Base-by-base conservation (phyloP, 2,329 filamentous ascomycete species). In the Aspergillus fumigatiaffinis region DNA sequence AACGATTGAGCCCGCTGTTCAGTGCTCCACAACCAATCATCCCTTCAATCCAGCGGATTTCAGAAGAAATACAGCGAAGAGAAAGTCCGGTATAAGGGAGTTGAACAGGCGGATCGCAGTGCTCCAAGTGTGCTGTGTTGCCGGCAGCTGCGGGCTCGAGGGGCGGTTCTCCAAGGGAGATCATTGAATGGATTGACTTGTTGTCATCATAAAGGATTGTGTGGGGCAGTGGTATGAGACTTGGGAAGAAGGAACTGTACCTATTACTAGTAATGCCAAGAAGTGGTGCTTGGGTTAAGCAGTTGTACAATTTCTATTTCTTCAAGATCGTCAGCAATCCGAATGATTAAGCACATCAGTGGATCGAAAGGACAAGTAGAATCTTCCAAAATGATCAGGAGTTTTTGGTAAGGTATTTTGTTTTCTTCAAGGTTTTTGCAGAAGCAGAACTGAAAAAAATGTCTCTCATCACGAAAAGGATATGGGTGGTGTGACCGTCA, bases 121-220 rank as follows among this genome's bases (percentile, higher is more conserved):
- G 60, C 55, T 55, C 48, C 54, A 58, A 52, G 51, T 56, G 53
- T 59, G 61, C 57, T 60, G 58, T 50, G 42, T 53, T 59, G 57
- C 63, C 49, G 51, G 44, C 53, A 50, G 53, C 62, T 66, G 60
- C 64, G 57, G 61, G 68, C 68, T 63, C 68, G 68, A 73, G 66
- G 68, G 73, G 72, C 66, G 73, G 72, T 73, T 72, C 69, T 70
- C 70, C 50, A 54, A 60, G 64, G 67, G 70, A 74, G 75, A 75
- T 84, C 80, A 73, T 84, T 81, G 82, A 84, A 84, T 84, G 82
- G 82, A 84, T 84, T 80, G 79, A 83, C 81, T 83, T 73, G 79
- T 77, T 82, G 80, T 82, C 82, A 82, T 84, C 81, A 79, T 82
- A 66, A 73, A 75, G 66, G 65, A 50, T 52, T 52, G 61, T 51